phyloP scores from a whole-genome alignment of 1,139 yeast genomes.

The Debaryomyces robertsiae region DNA sequence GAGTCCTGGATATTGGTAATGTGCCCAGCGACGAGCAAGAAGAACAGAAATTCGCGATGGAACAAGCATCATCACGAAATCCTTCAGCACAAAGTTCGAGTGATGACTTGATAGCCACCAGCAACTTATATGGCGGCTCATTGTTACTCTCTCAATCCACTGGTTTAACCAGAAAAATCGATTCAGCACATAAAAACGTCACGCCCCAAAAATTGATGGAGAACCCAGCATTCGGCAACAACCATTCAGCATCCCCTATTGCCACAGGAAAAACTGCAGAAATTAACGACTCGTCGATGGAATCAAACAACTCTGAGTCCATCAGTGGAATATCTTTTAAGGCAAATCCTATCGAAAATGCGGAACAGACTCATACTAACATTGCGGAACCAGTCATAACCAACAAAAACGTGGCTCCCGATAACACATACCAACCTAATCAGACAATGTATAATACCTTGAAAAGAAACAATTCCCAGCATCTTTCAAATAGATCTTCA shows the following conservation, averaged over 20 bases:
- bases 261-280: constrained; percentile 2
- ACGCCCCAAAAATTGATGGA: neutral
- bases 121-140: constrained; percentile 47
- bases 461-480: constrained; percentile 44
- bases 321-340: constrained; percentile 41
- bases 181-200: constrained; percentile 12
- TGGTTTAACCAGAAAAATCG: constrained; percentile 43
- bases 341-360: constrained; percentile 33
- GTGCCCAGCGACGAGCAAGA: neutral
- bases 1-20: neutral
- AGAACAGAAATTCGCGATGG: too few relatives aligned
- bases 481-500: constrained; percentile 28
- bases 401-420: constrained; percentile 34
- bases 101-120: constrained; percentile 31
- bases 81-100: constrained; percentile 26
- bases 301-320: constrained; percentile 23
- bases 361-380: constrained; percentile 14
- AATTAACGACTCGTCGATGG: constrained; percentile 18
- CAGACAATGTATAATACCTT: constrained; percentile 49
- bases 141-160: constrained; percentile 48
- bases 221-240: constrained; percentile 1
- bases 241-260: constrained; percentile 9
- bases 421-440: constrained; percentile 46
- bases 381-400: constrained; percentile 41
- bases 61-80: too few relatives aligned